Evolutionary conservation across 305 asterid genomes (phyloP), one percentile per base, ranked within the genome.

Genomic region (Withania somnifera): DNA sequence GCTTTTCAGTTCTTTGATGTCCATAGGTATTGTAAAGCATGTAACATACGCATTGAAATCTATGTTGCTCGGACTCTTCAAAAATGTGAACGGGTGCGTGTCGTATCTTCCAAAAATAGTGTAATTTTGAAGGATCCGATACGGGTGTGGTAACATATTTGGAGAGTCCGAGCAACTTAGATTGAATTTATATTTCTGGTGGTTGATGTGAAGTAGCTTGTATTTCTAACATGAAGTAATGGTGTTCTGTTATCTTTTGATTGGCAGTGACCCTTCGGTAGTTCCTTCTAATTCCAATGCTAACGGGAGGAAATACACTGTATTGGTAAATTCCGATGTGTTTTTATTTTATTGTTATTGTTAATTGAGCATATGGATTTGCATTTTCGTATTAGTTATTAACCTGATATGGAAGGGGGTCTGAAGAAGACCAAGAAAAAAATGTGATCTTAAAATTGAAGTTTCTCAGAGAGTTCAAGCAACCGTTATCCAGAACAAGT

Each of bases 281-380:
- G 71, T 82, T 79, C 84, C 40, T 68, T 86, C 86, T 52, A 83
- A 87, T 54, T 84, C 82, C 84, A 86, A 83, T 87, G 82, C 88
- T 42, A 83, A 86, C 20, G 90, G 89, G 91, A 90, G 86, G 93
- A 90, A 92, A 80, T 90, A 88, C 92, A 93, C 91, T 3, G 87
- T 87, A 81, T 86, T 90, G 97, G 99, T 96, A 92, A 61, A 47
- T 56, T 79, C 68, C 3, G 3, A 50, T 50, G 42, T 50, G 17
- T 50, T 47, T 75, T 75, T 28, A 28, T 47, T 50, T 2, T 50
- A 50, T 75, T 50, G 15, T 45, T 45, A 2, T 71, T 45, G 1
- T 45, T 71, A 42, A 22, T 42, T 45, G 57, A 68, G 13, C 38
- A 45, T 71, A 45, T 11, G 57, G 36, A 69, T 40, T 38, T 40